Evolutionary conservation across 345 rosid genomes (phyloP).

Genomic region (Rhodamnia rubescens): DNA sequence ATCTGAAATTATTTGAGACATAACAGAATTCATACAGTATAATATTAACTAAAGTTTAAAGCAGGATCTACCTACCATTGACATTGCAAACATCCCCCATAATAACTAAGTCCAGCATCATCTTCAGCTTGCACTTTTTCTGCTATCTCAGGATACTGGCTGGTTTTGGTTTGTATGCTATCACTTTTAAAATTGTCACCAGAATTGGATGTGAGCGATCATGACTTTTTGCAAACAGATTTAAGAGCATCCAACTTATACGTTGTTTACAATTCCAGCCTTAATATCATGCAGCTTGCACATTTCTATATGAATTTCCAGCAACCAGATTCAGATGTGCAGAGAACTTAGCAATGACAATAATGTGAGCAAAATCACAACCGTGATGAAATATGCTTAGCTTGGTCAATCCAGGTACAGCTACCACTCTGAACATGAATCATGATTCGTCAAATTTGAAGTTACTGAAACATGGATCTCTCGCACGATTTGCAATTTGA

Average conservation of each 20-base stretch:
- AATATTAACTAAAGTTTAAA: background rate
- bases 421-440: background rate
- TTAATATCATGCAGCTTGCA: no score
- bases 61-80: slow-evolving; percentile 27
- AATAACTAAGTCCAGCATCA: slow-evolving; percentile 12
- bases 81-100: slow-evolving; percentile 11
- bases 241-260: slow-evolving; percentile 84
- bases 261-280: slow-evolving; percentile 66
- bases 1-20: background rate
- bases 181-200: slow-evolving; percentile 11
- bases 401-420: background rate
- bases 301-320: slow-evolving; percentile 63
- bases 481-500: background rate
- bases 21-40: background rate
- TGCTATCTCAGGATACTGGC: no score
- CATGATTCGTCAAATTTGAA: background rate
- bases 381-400: background rate
- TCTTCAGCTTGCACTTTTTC: slow-evolving; percentile 15
- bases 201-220: slow-evolving; percentile 15
- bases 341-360: background rate
- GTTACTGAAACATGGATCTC: background rate
- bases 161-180: slow-evolving; percentile 12
- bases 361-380: background rate
- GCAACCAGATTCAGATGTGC: slow-evolving; percentile 35
- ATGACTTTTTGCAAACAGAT: slow-evolving; percentile 47